These are phyloP conservation scores for Salmacisia buchloeana DNA, from an alignment of 1,284 basidiomycete genomes.

Conservation along the genomic window DNA sequence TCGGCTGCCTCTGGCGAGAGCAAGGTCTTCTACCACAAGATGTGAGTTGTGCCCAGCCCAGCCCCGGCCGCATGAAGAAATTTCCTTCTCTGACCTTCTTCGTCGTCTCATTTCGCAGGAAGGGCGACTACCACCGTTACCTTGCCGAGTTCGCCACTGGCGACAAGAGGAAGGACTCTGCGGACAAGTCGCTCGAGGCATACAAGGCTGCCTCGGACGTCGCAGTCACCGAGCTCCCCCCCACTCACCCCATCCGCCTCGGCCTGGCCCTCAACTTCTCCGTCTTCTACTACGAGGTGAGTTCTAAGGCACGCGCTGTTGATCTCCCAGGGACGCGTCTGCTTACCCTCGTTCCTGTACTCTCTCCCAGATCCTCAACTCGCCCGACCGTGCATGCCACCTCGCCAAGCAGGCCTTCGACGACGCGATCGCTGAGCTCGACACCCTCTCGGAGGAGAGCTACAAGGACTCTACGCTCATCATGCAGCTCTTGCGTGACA, in stretches of 20 bases:
- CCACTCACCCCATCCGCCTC: constrained; percentile 98
- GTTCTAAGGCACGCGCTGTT: neutral
- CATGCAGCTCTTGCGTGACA: constrained; percentile 98
- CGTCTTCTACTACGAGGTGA: constrained; percentile 94
- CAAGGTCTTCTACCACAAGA: constrained; percentile 99
- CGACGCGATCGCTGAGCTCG: constrained; percentile 98
- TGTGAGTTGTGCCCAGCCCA: constrained; percentile 60
- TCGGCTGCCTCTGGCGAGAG: constrained; percentile 96
- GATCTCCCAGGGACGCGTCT: neutral
- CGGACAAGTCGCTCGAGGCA: constrained; percentile 96
- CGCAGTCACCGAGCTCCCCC: constrained; percentile 93
- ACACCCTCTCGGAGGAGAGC: constrained; percentile 97
- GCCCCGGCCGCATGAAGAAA: neutral
- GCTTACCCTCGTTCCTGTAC: neutral
- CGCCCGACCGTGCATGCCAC: constrained; percentile 97
- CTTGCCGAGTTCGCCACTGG: constrained; percentile 98
- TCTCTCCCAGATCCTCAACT: constrained; percentile 72
- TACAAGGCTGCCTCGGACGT: constrained; percentile 99
- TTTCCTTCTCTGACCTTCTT: neutral
- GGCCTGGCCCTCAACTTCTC: constrained; percentile 99
- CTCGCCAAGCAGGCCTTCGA: constrained; percentile 99
- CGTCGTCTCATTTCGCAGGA: constrained; percentile 60
- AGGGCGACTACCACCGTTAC: constrained; percentile 99
- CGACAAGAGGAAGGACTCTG: constrained; percentile 96
- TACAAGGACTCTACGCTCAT: constrained; percentile 90